These are phyloP conservation scores for Rhizophora apiculata DNA, from an alignment of 345 rosid genomes.

Conservation along the genomic window DNA sequence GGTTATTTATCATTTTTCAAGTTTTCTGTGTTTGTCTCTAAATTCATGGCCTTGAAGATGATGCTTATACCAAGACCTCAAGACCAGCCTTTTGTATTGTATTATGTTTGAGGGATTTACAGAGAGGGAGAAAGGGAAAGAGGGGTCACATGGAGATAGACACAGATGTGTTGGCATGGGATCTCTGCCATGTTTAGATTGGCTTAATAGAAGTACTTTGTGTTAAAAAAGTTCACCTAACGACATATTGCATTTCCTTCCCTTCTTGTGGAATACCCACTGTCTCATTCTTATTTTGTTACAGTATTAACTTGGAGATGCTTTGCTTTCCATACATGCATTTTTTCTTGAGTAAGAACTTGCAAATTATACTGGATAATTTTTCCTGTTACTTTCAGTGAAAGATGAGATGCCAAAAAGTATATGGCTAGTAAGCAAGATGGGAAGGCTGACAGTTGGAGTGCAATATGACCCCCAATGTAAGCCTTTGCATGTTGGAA, in stretches of 20 bases:
- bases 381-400: constrained; percentile 28
- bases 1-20: constrained; percentile 1
- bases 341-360: background rate
- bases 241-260: too few relatives aligned
- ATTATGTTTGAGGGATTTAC: too few relatives aligned
- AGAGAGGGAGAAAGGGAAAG: too few relatives aligned
- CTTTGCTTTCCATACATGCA: background rate
- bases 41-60: too few relatives aligned
- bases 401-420: constrained; percentile 55
- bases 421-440: constrained; percentile 86
- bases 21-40: background rate
- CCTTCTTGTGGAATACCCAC: background rate
- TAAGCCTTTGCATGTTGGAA: constrained; percentile 36
- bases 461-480: constrained; percentile 78
- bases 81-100: too few relatives aligned
- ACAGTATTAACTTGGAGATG: background rate
- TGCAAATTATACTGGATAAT: constrained; percentile 1
- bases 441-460: constrained; percentile 80
- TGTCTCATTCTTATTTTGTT: background rate
- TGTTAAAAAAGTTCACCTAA: too few relatives aligned
- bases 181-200: too few relatives aligned
- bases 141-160: too few relatives aligned
- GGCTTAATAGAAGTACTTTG: too few relatives aligned
- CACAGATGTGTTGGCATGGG: too few relatives aligned
- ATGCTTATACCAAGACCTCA: too few relatives aligned